A percentile compares a stretch with the other conserved stretches of the same genome.
Evolutionary conservation across 305 asterid species (phyloP).

Genomic region (Fraxinus velutina): DNA sequence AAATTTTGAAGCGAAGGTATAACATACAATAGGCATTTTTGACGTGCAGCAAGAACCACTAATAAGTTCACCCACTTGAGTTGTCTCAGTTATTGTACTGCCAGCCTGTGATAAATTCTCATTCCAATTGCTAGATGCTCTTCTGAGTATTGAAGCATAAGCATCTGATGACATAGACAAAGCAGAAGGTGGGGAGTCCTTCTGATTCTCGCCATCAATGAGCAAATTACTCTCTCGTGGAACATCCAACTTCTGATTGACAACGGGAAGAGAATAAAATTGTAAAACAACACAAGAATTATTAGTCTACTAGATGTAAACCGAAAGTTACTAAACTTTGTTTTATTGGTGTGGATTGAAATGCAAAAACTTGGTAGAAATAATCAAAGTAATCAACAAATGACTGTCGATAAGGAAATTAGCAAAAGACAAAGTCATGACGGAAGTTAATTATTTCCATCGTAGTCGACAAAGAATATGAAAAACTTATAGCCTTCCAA

Average conservation of each 20-base stretch:
- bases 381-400: conserved; percentile 16
- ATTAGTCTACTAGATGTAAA: conserved; percentile 24
- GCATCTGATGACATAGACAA: conserved; percentile 42
- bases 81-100: conserved; percentile 74
- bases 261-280: conserved; percentile 23
- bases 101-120: conserved; percentile 83
- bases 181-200: conserved; percentile 55
- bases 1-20: conserved; percentile 27
- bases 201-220: conserved; percentile 54
- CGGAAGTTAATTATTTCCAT: conserved; percentile 19
- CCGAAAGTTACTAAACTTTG: conserved; percentile 6
- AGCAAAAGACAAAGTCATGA: conserved; percentile 1
- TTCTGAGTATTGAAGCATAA: conserved; percentile 51
- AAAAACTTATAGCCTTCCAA: conserved; percentile 2
- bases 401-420: conserved; percentile 15
- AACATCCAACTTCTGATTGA: conserved; percentile 70
- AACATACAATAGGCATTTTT: conserved; percentile 70
- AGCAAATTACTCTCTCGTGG: conserved; percentile 55
- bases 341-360: conserved; percentile 16
- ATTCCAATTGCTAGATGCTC: conserved; percentile 83
- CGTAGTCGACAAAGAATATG: not conserved
- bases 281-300: conserved; percentile 29
- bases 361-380: conserved; percentile 11
- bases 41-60: conserved; percentile 65
- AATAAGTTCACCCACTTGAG: conserved; percentile 76